Base-by-base conservation (phyloP, 129 eudicot species). In the Tagetes patula region DNA sequence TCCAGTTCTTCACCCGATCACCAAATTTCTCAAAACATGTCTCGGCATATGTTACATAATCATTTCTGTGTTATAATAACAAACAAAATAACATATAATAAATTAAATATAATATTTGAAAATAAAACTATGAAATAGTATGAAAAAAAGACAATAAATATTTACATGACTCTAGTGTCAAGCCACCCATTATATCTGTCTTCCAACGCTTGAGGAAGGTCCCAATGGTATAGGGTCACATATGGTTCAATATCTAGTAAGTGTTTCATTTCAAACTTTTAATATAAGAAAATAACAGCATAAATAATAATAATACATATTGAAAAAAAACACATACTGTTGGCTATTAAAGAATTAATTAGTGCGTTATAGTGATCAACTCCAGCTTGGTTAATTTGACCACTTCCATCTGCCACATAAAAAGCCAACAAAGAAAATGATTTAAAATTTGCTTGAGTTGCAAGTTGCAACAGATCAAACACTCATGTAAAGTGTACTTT, bases 1-100 rank as follows among this genome's bases (percentile, higher is more conserved):
- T 88, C 99, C 99, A 95, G 42, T 95, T 78, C 85, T 90, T 90
- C 30, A 95, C 99, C 14, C 97, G 79, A 69, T 95, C 99, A 10
- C 99, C 99, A 62, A 90, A 95, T 72, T 84, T 84, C 80, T 88
- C 78, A 42, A 88, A 95, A 76, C 96, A 87, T 0, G 94, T 86
- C 58, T 91, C 96, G 0, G 97, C 97, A 77, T 88, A 95, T 0
- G 53, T 48, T n/a, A 89, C 90, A 63, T 77, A 95, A 72, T 95
- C 99, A 4, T 85, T 82, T 39, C 99, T 95, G 76, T 41, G 42
- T 12, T 10, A 62, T 30, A 64, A 8, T 54, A 65, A 67, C 5
- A 54, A 39, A 12, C 6, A 41, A 32, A 13, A 6, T 54, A 42
- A 43, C 55, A 58, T 40, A 55, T 40, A 55, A 11, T 53, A 42